Percentiles rank a stretch among this genome's conserved stretches.
These are phyloP conservation scores for Elaeis oleifera DNA, from an alignment of 202 grass and related monocot species.

Conservation along the genomic window DNA sequence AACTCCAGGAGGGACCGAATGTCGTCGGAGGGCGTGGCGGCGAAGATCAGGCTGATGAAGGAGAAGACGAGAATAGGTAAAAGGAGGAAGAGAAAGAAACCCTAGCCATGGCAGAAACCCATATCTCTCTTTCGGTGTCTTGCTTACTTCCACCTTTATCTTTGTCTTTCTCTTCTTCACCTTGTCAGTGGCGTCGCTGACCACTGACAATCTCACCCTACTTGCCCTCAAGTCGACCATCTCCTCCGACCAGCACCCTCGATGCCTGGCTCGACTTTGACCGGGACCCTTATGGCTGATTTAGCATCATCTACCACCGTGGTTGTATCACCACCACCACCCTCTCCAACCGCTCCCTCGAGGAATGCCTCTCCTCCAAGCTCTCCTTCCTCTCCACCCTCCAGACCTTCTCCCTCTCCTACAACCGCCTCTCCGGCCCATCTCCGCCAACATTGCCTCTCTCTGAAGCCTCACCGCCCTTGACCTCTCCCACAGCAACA, in stretches of 20 bases:
- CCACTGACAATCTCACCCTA: constrained; percentile 76
- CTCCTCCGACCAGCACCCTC: constrained; percentile 48
- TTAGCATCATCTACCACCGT: constrained; percentile 41
- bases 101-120: constrained; percentile 12
- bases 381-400: constrained; percentile 72
- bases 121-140: too few species aligned
- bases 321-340: constrained; percentile 43
- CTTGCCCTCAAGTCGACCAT: constrained; percentile 85
- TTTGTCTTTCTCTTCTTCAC: too few species aligned
- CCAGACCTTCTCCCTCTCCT: constrained; percentile 37
- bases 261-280: constrained; percentile 65
- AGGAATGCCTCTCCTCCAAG: constrained; percentile 79
- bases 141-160: too few species aligned
- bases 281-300: constrained; percentile 62
- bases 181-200: constrained; percentile 5
- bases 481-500: constrained; percentile 49
- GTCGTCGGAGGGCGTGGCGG: constrained; percentile 39
- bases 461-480: constrained; percentile 16
- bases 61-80: constrained; percentile 15
- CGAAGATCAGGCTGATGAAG: neutral
- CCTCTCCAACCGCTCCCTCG: constrained; percentile 62
- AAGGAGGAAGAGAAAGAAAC: neutral
- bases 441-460: constrained; percentile 49
- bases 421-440: constrained; percentile 65
- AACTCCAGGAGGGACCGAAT: constrained; percentile 77